phyloP scores from a whole-genome alignment of 78 protist genomes.

The Dictyostelium discoideum region DNA sequence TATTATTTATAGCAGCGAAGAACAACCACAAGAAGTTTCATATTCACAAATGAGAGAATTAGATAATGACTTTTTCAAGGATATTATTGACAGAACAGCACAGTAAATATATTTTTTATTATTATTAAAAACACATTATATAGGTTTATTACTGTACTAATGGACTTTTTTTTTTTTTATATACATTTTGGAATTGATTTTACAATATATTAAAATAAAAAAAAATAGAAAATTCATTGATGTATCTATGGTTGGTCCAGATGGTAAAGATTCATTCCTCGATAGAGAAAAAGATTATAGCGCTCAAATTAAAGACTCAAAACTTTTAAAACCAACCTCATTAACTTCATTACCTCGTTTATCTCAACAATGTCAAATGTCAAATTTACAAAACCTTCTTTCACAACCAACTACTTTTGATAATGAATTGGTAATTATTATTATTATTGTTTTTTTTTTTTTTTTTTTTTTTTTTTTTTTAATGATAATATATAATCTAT shows the following conservation, averaged over 20 bases:
- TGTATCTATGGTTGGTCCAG: conserved; percentile 70
- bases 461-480: background rate
- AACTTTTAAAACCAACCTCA: conserved; percentile 21
- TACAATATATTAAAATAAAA: no score
- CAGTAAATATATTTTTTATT: conserved; percentile 12
- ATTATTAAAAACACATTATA: background rate
- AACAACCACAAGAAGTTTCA: conserved; percentile 45
- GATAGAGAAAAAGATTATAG: conserved; percentile 56
- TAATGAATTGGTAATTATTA: conserved; percentile 26
- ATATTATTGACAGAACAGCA: conserved; percentile 78
- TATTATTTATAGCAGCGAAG: background rate
- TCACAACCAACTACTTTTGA: conserved; percentile 71
- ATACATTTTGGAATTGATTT: background rate
- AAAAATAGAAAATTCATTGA: conserved; percentile 63
- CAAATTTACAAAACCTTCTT: conserved; percentile 57
- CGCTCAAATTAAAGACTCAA: conserved; percentile 49
- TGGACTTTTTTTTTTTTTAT: background rate
- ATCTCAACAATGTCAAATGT: conserved; percentile 24
- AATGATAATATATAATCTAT: no score
- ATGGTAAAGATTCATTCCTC: conserved; percentile 32
- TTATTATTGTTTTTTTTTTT: background rate
- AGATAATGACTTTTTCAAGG: conserved; percentile 73
- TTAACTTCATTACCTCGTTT: conserved; percentile 49
- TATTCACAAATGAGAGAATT: conserved; percentile 77
- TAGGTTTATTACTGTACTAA: background rate